Base-by-base conservation (phyloP, 148 eudicot genomes). In the Persicaria tinctoria region DNA sequence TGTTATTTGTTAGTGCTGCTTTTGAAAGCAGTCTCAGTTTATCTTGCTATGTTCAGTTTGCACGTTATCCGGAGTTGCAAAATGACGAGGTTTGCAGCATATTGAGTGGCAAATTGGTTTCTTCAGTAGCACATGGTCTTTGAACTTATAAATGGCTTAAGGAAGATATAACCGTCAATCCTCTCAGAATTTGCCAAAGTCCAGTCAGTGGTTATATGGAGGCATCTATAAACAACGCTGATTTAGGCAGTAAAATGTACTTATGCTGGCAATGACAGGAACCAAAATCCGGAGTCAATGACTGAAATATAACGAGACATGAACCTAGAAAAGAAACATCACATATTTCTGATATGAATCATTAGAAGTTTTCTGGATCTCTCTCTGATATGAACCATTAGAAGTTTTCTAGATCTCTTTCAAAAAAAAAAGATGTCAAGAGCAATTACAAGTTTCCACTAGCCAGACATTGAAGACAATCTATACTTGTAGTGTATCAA, bases 121-220 rank as follows among this genome's bases (percentile, higher is more conserved):
- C 73, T 51, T 45, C 76, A 72, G 75, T 82, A 51, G 93, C 89
- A 41, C 99, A 96, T 81, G 99, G 99, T 77, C 93, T 96, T 80
- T 97, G 99, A 84, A 96, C 99, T 17, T 96, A 89, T 79, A 79
- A 85, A 57, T 96, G 99, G 99, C 92, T 96, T 72, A 76, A 84
- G 79, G 97, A 92, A 77, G 93, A 96, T 66, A 82, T 87, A 75
- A 75, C 82, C 38, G 11, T 59, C 54, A 83, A 84, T 74, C 82
- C 91, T 75, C 86, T 92, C 17, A 82, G 79, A 48, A 78, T 90
- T 70, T 5, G 75, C 72, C 79, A 78, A 46, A 81, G 82, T 77
- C 81, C 86, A 60, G 23, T 14, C 32, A 84, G 66, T 73, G 80
- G 83, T 73, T 80, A 77, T 78, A 70, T 90, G 69, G 97, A 89